phyloP scores from a whole-genome alignment of 768 basidiomycete genomes.

The Russula sp. region DNA sequence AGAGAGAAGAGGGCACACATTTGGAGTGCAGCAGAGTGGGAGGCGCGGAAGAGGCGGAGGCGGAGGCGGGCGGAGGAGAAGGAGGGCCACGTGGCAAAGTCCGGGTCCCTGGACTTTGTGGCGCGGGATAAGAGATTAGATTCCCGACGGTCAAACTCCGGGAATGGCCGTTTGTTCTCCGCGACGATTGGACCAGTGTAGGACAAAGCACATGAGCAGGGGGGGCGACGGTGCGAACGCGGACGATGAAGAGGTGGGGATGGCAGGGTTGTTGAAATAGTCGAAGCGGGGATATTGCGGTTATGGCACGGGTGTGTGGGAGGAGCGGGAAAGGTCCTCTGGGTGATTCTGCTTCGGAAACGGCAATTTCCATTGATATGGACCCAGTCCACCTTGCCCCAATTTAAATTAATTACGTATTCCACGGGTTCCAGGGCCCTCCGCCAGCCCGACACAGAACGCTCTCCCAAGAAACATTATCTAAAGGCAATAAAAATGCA shows the following conservation, averaged over 20 bases:
- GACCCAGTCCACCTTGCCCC: constrained; percentile 11
- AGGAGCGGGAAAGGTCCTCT: constrained; percentile 13
- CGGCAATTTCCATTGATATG: constrained; percentile 23
- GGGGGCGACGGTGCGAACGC: background rate
- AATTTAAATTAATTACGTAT: constrained; percentile 25
- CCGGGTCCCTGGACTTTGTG: constrained; percentile 23
- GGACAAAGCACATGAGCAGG: constrained; percentile 17
- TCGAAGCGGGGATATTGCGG: constrained; percentile 19
- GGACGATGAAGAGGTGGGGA: background rate
- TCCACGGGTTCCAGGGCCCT: constrained; percentile 23
- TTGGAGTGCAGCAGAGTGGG: background rate
- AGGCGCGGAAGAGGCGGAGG: no score
- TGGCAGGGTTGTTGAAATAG: background rate
- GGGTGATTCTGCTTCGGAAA: constrained; percentile 18
- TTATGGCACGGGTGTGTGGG: constrained; percentile 15
- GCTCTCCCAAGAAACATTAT: constrained; percentile 30
- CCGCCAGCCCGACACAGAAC: constrained; percentile 21
- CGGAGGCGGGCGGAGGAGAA: background rate
- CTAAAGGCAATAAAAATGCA: constrained; percentile 43
- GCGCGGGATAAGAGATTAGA: constrained; percentile 20
- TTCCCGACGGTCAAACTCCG: constrained; percentile 13
- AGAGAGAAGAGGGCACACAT: background rate
- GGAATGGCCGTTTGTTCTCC: constrained; percentile 20
- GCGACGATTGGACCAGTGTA: constrained; percentile 14
- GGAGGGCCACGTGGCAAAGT: constrained; percentile 16